Conservation (phyloP, 1,284 basidiomycete species). For the Gymnopus androsaceus region DNA sequence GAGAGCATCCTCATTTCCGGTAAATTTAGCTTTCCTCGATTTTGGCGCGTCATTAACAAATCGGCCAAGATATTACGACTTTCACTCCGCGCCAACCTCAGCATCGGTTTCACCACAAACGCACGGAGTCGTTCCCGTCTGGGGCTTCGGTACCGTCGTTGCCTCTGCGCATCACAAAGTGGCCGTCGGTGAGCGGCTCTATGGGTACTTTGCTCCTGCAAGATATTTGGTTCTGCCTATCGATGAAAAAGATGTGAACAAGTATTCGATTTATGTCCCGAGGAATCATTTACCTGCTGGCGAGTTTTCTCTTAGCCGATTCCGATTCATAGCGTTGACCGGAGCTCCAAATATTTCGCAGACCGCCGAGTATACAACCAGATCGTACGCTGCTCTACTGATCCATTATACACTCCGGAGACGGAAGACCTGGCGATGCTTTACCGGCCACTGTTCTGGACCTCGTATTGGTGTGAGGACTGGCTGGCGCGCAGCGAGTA, state of each 20-base stretch:
- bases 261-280: constrained; percentile 52
- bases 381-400: constrained; percentile 54
- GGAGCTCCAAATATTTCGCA: constrained; percentile 22
- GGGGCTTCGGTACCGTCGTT: constrained; percentile 63
- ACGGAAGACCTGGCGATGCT: constrained; percentile 65
- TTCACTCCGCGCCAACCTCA: constrained; percentile 47
- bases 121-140: constrained; percentile 65
- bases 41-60: neutral
- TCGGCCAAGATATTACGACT: constrained; percentile 60
- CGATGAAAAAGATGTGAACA: constrained; percentile 49
- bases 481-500: constrained; percentile 55
- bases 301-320: constrained; percentile 24
- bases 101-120: constrained; percentile 41
- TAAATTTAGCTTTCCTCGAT: constrained; percentile 22
- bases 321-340: neutral
- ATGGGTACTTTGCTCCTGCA: constrained; percentile 62
- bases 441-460: constrained; percentile 69
- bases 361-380: constrained; percentile 69
- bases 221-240: constrained; percentile 57
- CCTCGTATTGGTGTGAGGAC: constrained; percentile 69
- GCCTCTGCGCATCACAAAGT: constrained; percentile 50
- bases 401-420: constrained; percentile 50
- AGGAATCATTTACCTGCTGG: constrained; percentile 60
- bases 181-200: constrained; percentile 54
- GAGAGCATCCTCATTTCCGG: constrained; percentile 64